Conservation (phyloP, 179 eudicot species). For the Camellia oleifera region DNA sequence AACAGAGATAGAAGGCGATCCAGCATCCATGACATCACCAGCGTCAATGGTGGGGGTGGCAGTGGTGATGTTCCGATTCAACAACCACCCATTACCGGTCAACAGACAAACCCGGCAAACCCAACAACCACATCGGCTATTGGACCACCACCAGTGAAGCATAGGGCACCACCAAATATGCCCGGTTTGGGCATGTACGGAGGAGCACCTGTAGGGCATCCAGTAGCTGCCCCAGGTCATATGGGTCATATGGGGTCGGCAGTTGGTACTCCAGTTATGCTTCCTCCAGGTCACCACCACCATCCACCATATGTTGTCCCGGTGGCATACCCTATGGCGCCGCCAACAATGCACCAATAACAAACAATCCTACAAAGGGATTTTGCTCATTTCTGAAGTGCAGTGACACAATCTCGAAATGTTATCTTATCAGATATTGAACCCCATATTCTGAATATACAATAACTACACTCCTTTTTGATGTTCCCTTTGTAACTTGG, state of each 20-base stretch:
- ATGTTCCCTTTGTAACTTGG: neutral
- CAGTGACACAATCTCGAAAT: neutral
- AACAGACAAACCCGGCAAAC: conserved; percentile 32
- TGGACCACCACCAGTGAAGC: conserved; percentile 43
- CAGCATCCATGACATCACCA: conserved; percentile 85
- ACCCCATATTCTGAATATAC: neutral
- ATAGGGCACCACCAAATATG: conserved; percentile 47
- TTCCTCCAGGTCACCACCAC: conserved; percentile 60
- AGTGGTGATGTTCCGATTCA: conserved; percentile 51
- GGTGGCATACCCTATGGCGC: conserved; percentile 70
- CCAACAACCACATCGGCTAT: conserved; percentile 33
- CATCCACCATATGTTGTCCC: conserved; percentile 71
- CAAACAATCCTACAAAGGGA: neutral
- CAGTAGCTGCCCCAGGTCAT: conserved; percentile 59
- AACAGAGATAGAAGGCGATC: conserved; percentile 81
- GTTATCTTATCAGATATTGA: neutral
- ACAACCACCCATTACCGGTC: conserved; percentile 73
- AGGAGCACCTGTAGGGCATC: conserved; percentile 80
- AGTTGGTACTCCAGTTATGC: conserved; percentile 83
- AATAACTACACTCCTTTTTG: neutral
- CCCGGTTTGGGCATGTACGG: conserved; percentile 72
- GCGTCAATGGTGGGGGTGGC: conserved; percentile 45
- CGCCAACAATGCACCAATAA: conserved; percentile 68
- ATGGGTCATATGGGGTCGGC: conserved; percentile 73
- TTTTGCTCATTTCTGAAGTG: neutral